Conservation (phyloP, 345 rosid species). For the Euphorbia pulcherrima region DNA sequence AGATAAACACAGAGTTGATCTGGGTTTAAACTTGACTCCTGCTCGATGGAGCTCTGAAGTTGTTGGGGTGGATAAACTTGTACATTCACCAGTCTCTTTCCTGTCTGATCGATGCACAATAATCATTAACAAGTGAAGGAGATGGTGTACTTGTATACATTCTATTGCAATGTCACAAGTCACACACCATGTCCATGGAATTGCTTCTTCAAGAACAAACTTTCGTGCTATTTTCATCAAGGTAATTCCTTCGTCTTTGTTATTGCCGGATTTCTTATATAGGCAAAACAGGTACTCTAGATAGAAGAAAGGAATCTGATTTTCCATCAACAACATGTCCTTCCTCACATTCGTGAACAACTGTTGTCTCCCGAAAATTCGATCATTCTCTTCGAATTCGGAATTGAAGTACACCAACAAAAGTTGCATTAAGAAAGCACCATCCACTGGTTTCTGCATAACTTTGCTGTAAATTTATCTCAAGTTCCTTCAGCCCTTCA, state of each 20-base stretch:
- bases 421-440: constrained; percentile 13
- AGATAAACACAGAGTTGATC: neutral
- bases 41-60: neutral
- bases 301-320: constrained; percentile 14
- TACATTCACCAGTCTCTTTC: neutral
- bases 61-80: neutral
- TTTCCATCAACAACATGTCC: constrained; percentile 8
- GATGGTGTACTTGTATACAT: no score
- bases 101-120: no score
- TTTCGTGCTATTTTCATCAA: no score
- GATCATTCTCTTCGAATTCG: neutral
- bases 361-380: constrained; percentile 1
- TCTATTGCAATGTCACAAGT: no score
- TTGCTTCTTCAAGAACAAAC: no score
- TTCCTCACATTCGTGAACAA: neutral
- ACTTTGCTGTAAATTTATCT: neutral
- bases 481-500: neutral
- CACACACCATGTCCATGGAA: no score
- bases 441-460: constrained; percentile 18
- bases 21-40: neutral
- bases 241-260: no score
- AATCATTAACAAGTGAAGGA: no score
- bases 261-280: neutral
- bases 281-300: neutral
- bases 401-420: neutral